Base-by-base conservation (phyloP, 345 rosid species). In the Iberis pinnata region DNA sequence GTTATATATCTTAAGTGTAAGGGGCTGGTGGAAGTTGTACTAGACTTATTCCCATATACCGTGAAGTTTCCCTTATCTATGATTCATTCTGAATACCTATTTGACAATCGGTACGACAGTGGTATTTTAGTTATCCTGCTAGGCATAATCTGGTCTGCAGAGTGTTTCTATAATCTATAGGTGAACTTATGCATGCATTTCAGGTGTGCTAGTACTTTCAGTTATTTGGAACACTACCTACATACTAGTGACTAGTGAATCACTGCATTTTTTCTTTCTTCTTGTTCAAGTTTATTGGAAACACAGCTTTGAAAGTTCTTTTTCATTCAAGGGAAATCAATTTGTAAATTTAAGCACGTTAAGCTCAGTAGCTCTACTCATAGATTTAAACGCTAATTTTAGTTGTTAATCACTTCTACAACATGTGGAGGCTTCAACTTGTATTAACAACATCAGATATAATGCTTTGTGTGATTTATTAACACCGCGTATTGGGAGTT, bases 181-280 rank as follows among this genome's bases (percentile, higher is more conserved):
- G 44, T 61, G 31, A 37, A 43, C 42, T 22, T 61, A 49, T 50
- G 58, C 27, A 50, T 50, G 35, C 42, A 31, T 60, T 41, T 49
- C 16, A 60, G 37, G 16, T 58, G 45, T 57, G 42, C 38, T 48
- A 37, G 63, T 38, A 13, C 39, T 59, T 39, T 60, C 56, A 27
- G 33, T 49, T 26, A 12, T n/a, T n/a, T n/a, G n/a, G n/a, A n/a
- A n/a, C n/a, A n/a, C n/a, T n/a, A n/a, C n/a, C n/a, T n/a, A n/a
- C n/a, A n/a, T 41, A 42, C 25, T 33, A 31, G 14, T 38, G 49
- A 49, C 26, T 61, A 31, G 15, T 41, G 42, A 49, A n/a, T 60
- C n/a, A 31, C 49, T 14, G 17, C 41, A 18, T 9, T 7, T 42
- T 56, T 41, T 9, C 18, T 56, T 41, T 9, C 18, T 41, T 50